phyloP scores from a whole-genome alignment of 805 yeast species.

The Candida odintsovae region DNA sequence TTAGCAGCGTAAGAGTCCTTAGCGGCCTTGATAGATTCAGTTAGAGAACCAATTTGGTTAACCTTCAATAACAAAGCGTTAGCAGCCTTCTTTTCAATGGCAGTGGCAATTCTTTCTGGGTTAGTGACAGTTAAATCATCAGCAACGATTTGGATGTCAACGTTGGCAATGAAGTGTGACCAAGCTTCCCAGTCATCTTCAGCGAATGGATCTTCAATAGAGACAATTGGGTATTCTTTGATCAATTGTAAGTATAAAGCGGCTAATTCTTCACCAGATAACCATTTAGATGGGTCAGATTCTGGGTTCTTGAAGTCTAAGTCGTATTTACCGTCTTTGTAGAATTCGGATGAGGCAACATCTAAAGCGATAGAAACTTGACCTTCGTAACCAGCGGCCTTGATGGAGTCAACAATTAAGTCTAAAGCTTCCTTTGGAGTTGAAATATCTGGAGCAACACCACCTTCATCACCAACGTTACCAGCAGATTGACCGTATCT shows the following conservation, averaged over 20 bases:
- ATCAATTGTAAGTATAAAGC: conserved; percentile 74
- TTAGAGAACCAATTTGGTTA: conserved; percentile 95
- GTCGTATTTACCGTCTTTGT: conserved; percentile 95
- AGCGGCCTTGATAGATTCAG: conserved; percentile 97
- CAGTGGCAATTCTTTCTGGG: conserved; percentile 90
- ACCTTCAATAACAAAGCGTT: conserved; percentile 94
- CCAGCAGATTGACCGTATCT: conserved; percentile 97
- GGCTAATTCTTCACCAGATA: conserved; percentile 83
- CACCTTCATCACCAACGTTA: conserved; percentile 99
- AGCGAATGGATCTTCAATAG: conserved; percentile 98
- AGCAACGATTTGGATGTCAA: conserved; percentile 87
- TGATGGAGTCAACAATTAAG: conserved; percentile 85
- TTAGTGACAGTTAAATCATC: conserved; percentile 99
- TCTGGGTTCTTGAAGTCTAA: conserved; percentile 97
- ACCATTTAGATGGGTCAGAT: conserved; percentile 86
- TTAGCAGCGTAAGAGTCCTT: conserved; percentile 90
- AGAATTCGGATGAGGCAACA: conserved; percentile 97
- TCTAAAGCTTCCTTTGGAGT: conserved; percentile 97
- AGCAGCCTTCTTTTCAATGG: conserved; percentile 95
- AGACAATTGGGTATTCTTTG: conserved; percentile 93
- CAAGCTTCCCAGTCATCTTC: conserved; percentile 99
- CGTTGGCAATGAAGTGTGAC: conserved; percentile 76
- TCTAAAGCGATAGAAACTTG: conserved; percentile 89
- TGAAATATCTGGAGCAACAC: conserved; percentile 97
- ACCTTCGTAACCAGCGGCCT: conserved; percentile 93